phyloP scores from a whole-genome alignment of 2,329 filamentous ascomycete species.

The Spiromastix sp. region DNA sequence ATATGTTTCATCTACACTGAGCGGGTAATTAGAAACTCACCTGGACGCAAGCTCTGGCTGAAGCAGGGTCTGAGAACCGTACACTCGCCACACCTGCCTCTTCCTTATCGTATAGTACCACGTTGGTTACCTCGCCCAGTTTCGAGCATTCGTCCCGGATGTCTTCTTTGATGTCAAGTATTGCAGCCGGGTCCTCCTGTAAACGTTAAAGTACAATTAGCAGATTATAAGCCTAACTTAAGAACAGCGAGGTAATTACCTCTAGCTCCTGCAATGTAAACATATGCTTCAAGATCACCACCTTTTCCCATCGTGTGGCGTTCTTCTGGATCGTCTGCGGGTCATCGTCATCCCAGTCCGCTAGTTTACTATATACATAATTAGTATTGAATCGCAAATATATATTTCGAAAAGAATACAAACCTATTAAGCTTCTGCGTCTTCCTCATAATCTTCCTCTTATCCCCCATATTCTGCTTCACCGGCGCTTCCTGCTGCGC shows the following conservation, averaged over 20 bases:
- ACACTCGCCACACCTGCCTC: conserved; percentile 75
- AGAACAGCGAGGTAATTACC: conserved; percentile 17
- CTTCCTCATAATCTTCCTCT: conserved; percentile 83
- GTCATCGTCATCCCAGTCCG: conserved; percentile 92
- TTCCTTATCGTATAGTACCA: conserved; percentile 83
- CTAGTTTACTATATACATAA: conserved; percentile 55
- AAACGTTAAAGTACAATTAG: background rate
- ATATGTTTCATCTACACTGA: background rate
- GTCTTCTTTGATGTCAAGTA: conserved; percentile 90
- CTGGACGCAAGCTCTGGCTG: conserved; percentile 60
- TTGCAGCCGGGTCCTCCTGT: conserved; percentile 64
- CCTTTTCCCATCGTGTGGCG: conserved; percentile 57
- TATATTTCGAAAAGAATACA: conserved; percentile 11
- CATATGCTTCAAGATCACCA: conserved; percentile 84
- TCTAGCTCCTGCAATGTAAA: conserved; percentile 80
- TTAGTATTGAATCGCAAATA: conserved; percentile 11
- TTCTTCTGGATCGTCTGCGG: conserved; percentile 49
- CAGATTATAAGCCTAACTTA: background rate
- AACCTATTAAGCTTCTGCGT: conserved; percentile 73
- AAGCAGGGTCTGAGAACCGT: conserved; percentile 61
- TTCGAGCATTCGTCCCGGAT: conserved; percentile 83
- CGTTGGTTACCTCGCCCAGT: conserved; percentile 78
- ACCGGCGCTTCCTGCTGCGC: conserved; percentile 59
- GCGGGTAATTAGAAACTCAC: conserved; percentile 21
- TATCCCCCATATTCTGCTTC: conserved; percentile 53